Base-by-base conservation (phyloP, 78 protist species). In the Dictyostelium firmibasis region DNA sequence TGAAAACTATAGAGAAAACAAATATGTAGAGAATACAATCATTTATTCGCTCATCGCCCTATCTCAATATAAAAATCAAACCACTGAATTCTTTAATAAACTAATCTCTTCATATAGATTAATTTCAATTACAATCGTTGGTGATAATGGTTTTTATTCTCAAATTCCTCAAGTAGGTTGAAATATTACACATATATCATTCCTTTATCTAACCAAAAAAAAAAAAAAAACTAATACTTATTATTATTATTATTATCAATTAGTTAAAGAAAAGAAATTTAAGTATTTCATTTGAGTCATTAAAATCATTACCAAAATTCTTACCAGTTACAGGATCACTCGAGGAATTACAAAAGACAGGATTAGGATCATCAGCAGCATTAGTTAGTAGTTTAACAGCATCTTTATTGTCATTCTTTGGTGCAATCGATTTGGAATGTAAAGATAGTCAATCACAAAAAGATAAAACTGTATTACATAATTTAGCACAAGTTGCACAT, bases 351-450 rank as follows among this genome's bases (percentile, higher is more conserved):
- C 91, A 72, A 35, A 97, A 97, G 91, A 98, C 99, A 6, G 99
- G 99, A 25, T 83, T 98, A n/a, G 99, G 98, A 13, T 27, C 81
- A 29, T 93, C 97, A 10, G 98, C 99, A 3, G 98, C 98, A 25
- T 91, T 96, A 33, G 94, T 81, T 41, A 69, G 94, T 31, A 75
- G 93, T 31, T 69, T 95, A 31, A 85, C 92, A 8, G 95, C 95
- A n/a, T 84, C 97, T 23, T 43, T 95, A n/a, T 64, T 91, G 14
- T 33, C 69, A 20, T 77, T 35, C 36, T 44, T 91, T 20, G 67
- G 44, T 9, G 84, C 72, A 3, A 36, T 88, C 31, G 86, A 79
- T 33, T 36, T 95, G 35, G 57, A 86, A 11, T 25, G 7, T 16
- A 76, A 23, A n/a, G 11, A 31, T n/a, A n/a, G n/a, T 25, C 18